Percentiles rank a stretch among this genome's conserved stretches.
Conservation (phyloP, 768 basidiomycete species). For the Tremella mesenterica region DNA sequence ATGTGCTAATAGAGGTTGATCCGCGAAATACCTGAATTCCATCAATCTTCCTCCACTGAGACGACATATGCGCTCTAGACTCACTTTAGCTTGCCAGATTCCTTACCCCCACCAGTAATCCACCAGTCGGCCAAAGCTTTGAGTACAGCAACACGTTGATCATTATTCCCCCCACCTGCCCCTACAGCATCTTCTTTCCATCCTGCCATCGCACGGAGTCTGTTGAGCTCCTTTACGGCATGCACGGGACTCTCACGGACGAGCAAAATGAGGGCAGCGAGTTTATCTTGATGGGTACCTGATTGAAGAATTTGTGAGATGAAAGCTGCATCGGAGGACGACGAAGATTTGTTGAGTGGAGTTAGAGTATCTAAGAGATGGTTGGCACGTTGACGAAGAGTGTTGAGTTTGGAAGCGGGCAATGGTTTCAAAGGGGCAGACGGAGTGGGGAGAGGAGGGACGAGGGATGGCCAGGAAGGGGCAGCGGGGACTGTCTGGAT, state of each 20-base stretch:
- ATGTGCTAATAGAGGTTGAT: slow-evolving; percentile 62
- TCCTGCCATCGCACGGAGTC: slow-evolving; percentile 66
- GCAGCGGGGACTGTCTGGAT: slow-evolving; percentile 17
- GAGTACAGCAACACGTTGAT: slow-evolving; percentile 81
- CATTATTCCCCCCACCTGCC: slow-evolving; percentile 50
- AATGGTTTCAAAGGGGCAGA: slow-evolving; percentile 15
- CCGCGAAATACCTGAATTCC: slow-evolving; percentile 73
- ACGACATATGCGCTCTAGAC: slow-evolving; percentile 28
- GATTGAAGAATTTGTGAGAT: slow-evolving; percentile 73
- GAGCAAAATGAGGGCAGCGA: slow-evolving; percentile 80
- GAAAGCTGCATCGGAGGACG: slow-evolving; percentile 69
- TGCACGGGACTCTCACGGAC: slow-evolving; percentile 82
- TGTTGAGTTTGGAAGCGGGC: slow-evolving; percentile 31
- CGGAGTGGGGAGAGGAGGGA: slow-evolving; percentile 19
- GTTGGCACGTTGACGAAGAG: slow-evolving; percentile 29
- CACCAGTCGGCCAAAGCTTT: slow-evolving; percentile 95
- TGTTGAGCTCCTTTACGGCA: slow-evolving; percentile 70
- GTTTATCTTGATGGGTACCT: slow-evolving; percentile 83
- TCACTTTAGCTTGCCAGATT: slow-evolving; percentile 74
- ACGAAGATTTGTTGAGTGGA: slow-evolving; percentile 28
- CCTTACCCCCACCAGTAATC: slow-evolving; percentile 78
- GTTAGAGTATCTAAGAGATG: slow-evolving; percentile 16
- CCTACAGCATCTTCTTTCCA: slow-evolving; percentile 56
- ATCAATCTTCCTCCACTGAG: background rate
- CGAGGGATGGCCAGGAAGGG: slow-evolving; percentile 20